These are phyloP conservation scores for Leishmania aethiopica DNA, from an alignment of 208 protist genomes.

Conservation along the genomic window DNA sequence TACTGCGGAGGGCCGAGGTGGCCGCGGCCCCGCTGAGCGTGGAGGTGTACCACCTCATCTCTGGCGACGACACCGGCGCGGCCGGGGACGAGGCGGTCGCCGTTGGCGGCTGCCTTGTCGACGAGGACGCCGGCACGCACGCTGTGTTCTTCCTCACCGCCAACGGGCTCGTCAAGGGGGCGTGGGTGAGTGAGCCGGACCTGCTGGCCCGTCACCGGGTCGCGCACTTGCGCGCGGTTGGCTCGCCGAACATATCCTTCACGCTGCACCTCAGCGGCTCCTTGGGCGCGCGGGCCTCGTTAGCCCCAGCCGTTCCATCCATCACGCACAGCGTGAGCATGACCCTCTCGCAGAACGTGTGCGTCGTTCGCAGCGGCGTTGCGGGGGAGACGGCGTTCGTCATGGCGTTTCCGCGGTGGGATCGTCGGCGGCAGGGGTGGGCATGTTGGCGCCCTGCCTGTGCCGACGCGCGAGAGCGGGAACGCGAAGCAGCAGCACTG, in stretches of 20 bases:
- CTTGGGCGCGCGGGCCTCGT: constrained; percentile 12
- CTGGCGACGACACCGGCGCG: neutral
- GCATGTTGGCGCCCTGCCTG: constrained; percentile 37
- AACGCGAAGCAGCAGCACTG: constrained; percentile 27
- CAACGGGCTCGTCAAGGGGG: constrained; percentile 51
- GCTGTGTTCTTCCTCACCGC: constrained; percentile 57
- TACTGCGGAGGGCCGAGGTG: constrained; percentile 14
- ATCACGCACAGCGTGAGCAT: constrained; percentile 47
- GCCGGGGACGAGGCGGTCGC: constrained; percentile 46
- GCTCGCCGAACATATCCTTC: constrained; percentile 22
- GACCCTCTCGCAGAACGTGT: constrained; percentile 50
- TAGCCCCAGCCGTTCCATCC: constrained; percentile 36
- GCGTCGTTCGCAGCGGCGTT: constrained; percentile 52
- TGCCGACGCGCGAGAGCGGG: neutral
- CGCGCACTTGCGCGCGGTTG: constrained; percentile 1
- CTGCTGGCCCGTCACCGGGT: constrained; percentile 64
- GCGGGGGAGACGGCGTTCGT: constrained; percentile 44
- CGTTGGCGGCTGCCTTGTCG: constrained; percentile 46
- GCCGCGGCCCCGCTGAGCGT: constrained; percentile 4
- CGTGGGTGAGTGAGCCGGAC: constrained; percentile 65
- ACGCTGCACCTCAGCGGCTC: constrained; percentile 31
- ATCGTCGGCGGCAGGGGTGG: constrained; percentile 50
- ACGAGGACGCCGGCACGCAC: constrained; percentile 74
- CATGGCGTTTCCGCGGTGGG: constrained; percentile 68
- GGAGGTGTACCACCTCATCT: constrained; percentile 27